These are phyloP conservation scores for Dioscorea zingiberensis DNA, from an alignment of 106 monocot genomes.

Conservation along the genomic window DNA sequence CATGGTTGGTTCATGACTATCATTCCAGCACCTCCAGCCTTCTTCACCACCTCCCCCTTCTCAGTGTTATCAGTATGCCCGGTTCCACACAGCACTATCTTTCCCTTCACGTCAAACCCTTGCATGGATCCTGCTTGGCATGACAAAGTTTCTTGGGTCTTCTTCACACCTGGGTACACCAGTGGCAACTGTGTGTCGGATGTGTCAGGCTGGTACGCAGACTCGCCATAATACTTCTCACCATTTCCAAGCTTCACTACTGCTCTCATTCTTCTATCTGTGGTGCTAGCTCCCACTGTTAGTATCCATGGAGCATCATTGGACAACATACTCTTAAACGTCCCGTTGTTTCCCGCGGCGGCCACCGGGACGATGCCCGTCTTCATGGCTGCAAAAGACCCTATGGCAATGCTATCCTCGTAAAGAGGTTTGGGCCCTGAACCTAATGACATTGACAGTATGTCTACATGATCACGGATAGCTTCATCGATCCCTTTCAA, in stretches of 20 bases:
- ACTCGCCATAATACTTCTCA: constrained; percentile 1
- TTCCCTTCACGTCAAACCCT: constrained; percentile 2
- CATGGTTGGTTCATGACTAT: background rate
- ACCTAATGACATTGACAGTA: background rate
- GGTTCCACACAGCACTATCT: background rate
- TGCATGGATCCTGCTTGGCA: constrained; percentile 2
- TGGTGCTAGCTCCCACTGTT: constrained; percentile 9
- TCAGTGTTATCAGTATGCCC: background rate
- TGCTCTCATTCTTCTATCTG: background rate
- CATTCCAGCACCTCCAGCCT: background rate
- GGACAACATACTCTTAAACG: background rate
- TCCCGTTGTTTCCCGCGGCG: background rate
- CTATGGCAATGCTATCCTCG: background rate
- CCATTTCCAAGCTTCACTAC: constrained; percentile 13
- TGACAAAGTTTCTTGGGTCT: too few relatives aligned
- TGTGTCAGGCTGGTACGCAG: constrained; percentile 13
- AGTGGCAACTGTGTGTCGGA: background rate
- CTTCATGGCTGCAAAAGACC: background rate
- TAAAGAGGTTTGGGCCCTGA: background rate
- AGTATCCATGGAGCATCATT: constrained; percentile 14
- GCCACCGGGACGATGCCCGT: background rate
- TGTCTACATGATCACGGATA: too few relatives aligned
- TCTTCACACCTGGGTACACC: background rate
- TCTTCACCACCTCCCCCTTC: too few relatives aligned
- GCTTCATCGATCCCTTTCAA: too few relatives aligned